Conservation (phyloP, 2,329 filamentous ascomycete species). For the Elsinoe australis region DNA sequence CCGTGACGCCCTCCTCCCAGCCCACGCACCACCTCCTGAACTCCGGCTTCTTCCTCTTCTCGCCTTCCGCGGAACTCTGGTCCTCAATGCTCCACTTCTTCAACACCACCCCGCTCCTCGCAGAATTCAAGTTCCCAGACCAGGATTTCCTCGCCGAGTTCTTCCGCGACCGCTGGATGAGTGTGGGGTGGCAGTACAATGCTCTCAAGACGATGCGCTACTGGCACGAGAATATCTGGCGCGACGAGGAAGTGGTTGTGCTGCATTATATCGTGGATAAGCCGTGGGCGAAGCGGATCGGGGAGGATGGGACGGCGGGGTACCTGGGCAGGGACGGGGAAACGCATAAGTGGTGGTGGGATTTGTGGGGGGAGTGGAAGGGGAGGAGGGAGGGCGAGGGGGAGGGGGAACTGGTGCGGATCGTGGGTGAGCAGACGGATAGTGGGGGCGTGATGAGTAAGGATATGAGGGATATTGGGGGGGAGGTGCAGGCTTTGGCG, state of each 20-base stretch:
- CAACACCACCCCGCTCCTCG: conserved; percentile 33
- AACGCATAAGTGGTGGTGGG: conserved; percentile 50
- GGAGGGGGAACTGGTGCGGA: conserved; percentile 31
- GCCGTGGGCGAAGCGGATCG: conserved; percentile 43
- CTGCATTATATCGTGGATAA: conserved; percentile 52
- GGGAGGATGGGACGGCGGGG: conserved; percentile 38
- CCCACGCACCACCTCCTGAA: conserved; percentile 44
- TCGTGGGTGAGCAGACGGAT: conserved; percentile 22
- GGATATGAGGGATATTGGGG: conserved; percentile 28
- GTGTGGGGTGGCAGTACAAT: conserved; percentile 45
- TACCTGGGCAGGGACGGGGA: conserved; percentile 45
- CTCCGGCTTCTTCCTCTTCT: conserved; percentile 46
- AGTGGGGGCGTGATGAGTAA: conserved; percentile 22
- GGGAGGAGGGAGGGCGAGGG: conserved; percentile 26
- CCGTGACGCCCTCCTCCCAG: conserved; percentile 27
- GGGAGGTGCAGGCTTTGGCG: conserved; percentile 27
- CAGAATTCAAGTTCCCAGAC: conserved; percentile 45
- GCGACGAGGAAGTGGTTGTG: conserved; percentile 41
- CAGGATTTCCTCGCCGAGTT: conserved; percentile 48
- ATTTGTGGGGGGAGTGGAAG: conserved; percentile 38
- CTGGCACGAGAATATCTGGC: conserved; percentile 46
- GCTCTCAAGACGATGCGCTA: conserved; percentile 49
- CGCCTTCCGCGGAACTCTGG: conserved; percentile 36
- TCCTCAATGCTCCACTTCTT: conserved; percentile 37
- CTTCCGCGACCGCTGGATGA: conserved; percentile 39